These are phyloP conservation scores for Rugonectria rugulosa DNA, from an alignment of 2,329 filamentous ascomycete genomes.

Conservation along the genomic window DNA sequence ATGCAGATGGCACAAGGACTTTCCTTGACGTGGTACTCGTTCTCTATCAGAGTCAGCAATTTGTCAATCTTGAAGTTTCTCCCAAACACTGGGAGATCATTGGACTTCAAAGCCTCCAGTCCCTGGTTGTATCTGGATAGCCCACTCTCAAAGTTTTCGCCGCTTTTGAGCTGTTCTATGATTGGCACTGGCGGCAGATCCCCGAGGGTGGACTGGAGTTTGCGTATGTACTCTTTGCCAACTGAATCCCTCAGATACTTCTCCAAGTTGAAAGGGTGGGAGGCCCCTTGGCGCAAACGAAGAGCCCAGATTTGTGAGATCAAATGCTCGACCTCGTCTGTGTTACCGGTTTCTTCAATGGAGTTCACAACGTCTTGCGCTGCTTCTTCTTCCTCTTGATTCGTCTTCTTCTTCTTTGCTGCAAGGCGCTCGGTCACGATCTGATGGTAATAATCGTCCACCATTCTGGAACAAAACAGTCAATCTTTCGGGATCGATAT, in stretches of 20 bases:
- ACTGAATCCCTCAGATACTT: constrained; percentile 23
- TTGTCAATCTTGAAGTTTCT: constrained; percentile 26
- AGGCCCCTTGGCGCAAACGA: constrained; percentile 32
- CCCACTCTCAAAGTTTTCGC: not conserved
- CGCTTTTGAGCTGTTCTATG: constrained; percentile 13
- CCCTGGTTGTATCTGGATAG: constrained; percentile 23
- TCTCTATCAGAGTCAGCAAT: constrained; percentile 21
- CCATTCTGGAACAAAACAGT: not conserved
- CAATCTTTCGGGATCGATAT: not conserved
- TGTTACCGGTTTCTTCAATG: not conserved
- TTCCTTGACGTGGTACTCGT: constrained; percentile 9
- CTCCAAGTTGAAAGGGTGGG: constrained; percentile 42
- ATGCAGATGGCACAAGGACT: constrained; percentile 22
- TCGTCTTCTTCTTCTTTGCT: not conserved
- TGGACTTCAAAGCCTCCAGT: constrained; percentile 12
- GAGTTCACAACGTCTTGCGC: not conserved
- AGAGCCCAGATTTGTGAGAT: too few relatives aligned
- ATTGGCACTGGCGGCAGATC: not conserved
- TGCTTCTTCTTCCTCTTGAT: not conserved
- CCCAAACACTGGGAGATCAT: constrained; percentile 23
- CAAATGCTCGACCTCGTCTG: not conserved
- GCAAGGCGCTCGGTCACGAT: too few relatives aligned
- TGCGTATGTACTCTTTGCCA: not conserved
- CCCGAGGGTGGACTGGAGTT: not conserved
- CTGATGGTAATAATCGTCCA: too few relatives aligned